Evolutionary conservation across 305 asterid species (phyloP).

Genomic region (Rubia occidens): DNA sequence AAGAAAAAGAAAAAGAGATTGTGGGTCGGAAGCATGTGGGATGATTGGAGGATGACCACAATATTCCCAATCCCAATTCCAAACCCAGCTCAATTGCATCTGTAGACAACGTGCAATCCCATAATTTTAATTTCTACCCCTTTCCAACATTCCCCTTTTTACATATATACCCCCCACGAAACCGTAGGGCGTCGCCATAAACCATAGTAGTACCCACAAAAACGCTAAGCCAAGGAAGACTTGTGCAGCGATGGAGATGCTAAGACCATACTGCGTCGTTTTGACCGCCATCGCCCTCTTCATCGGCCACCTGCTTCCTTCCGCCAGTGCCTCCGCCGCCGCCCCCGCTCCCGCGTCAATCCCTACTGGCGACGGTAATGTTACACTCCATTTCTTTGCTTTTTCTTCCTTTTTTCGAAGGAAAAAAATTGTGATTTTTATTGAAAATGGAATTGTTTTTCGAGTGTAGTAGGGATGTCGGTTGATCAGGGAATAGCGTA

Average conservation of each 20-base stretch:
- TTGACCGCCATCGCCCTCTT: conserved; percentile 30
- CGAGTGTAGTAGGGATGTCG: conserved; percentile 46
- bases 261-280: conserved; percentile 26
- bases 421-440: not conserved
- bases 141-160: too few species aligned
- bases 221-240: not conserved
- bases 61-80: too few species aligned
- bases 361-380: conserved; percentile 46
- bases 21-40: too few species aligned
- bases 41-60: too few species aligned
- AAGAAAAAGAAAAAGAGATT: too few species aligned
- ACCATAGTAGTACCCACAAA: not conserved
- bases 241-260: conserved; percentile 33
- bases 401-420: not conserved
- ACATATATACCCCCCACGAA: not conserved
- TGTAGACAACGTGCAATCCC: too few species aligned
- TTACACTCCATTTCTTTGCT: not conserved
- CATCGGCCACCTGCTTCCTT: conserved; percentile 32
- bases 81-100: too few species aligned
- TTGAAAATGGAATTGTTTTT: not conserved
- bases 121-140: too few species aligned
- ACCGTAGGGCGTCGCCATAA: not conserved
- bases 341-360: conserved; percentile 24
- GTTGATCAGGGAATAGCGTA: conserved; percentile 71
- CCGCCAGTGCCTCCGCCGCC: conserved; percentile 24